A percentile compares a stretch with the other conserved stretches of the same genome.
Evolutionary conservation across 1,139 yeast species (phyloP).

Genomic region (Pichia sp.): DNA sequence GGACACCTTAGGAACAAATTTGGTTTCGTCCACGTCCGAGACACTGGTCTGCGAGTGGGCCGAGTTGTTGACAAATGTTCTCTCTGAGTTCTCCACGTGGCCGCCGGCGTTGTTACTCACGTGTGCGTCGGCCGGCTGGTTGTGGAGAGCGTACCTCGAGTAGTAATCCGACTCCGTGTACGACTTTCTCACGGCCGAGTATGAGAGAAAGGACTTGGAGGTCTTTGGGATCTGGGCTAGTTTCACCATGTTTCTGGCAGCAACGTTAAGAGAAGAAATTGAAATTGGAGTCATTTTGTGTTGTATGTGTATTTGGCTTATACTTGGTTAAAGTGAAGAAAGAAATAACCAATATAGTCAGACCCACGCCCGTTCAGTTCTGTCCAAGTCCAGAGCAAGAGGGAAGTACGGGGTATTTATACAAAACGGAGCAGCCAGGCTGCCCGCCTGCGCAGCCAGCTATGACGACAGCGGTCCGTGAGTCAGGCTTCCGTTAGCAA

Average conservation of each 20-base stretch:
- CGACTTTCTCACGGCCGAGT: constrained; percentile 21
- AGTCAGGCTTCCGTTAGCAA: background rate
- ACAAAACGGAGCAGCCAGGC: background rate
- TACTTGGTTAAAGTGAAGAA: too few species aligned
- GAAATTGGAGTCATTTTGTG: constrained; percentile 23
- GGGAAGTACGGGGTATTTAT: constrained; percentile 2
- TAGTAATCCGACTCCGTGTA: constrained; percentile 24
- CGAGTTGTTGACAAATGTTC: constrained; percentile 29
- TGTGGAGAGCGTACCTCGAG: constrained; percentile 17
- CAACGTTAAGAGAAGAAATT: constrained; percentile 23
- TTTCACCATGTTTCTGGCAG: constrained; percentile 27
- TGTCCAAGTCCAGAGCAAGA: background rate
- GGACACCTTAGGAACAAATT: constrained; percentile 31
- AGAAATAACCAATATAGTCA: too few species aligned
- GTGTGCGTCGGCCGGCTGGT: constrained; percentile 12
- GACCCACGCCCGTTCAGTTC: too few species aligned
- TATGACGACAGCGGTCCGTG: background rate
- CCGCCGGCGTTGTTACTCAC: constrained; percentile 32
- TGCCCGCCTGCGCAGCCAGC: background rate
- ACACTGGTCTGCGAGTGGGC: constrained; percentile 13
- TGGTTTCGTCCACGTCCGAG: constrained; percentile 12
- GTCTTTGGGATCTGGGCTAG: constrained; percentile 7
- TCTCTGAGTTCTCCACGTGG: constrained; percentile 26
- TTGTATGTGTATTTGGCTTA: background rate
- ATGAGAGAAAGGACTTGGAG: constrained; percentile 24